Conservation (phyloP, 2,329 filamentous ascomycete species). For the Gremmenia infestans region DNA sequence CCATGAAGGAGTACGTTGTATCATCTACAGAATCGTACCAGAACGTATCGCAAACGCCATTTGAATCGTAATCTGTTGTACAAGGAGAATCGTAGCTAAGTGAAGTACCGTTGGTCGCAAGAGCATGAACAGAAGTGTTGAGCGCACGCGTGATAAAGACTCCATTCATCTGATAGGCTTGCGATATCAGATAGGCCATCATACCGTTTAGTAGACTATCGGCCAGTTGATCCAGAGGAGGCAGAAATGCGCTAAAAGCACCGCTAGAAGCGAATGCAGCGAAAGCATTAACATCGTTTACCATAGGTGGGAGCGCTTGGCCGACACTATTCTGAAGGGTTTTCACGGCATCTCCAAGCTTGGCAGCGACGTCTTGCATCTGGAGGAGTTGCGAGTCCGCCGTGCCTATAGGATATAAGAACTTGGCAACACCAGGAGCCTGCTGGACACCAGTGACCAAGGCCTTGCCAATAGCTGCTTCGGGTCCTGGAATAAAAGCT, state of each 20-base stretch:
- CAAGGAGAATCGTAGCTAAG: neutral
- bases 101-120: neutral
- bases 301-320: neutral
- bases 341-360: neutral
- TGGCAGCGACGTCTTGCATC: neutral
- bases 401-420: neutral
- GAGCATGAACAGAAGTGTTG: neutral
- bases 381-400: neutral
- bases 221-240: no score
- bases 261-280: no score
- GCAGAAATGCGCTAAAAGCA: no score
- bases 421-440: neutral
- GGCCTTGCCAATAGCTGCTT: neutral
- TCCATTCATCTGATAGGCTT: neutral
- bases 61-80: neutral
- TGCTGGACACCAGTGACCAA: neutral
- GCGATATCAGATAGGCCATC: no score
- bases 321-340: neutral
- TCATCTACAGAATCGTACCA: constrained; percentile 19
- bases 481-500: neutral
- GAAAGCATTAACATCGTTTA: neutral
- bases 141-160: neutral
- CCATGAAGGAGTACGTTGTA: constrained; percentile 29
- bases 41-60: neutral
- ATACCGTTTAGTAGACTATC: no score